Evolutionary conservation across 1,139 yeast species (phyloP).

Genomic region (Yarrowia galli): DNA sequence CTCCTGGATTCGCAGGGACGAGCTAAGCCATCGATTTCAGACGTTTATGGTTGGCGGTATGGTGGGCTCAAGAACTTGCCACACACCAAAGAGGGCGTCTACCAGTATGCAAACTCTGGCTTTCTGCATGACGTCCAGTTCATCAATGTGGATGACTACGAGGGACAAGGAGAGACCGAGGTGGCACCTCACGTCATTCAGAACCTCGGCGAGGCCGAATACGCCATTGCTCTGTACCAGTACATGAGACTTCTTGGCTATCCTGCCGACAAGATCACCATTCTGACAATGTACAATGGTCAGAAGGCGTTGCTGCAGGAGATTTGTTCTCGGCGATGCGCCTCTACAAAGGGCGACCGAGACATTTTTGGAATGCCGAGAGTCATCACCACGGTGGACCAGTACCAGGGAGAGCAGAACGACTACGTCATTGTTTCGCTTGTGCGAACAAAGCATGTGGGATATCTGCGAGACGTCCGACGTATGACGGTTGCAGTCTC

Average conservation of each 20-base stretch:
- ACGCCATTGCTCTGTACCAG: slow-evolving; percentile 57
- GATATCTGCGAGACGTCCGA: slow-evolving; percentile 46
- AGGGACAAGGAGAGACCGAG: slow-evolving; percentile 49
- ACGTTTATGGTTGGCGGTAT: slow-evolving; percentile 46
- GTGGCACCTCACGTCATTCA: slow-evolving; percentile 49
- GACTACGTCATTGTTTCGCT: slow-evolving; percentile 51
- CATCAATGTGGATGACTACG: slow-evolving; percentile 51
- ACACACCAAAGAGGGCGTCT: slow-evolving; percentile 39
- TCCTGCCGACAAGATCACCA: slow-evolving; percentile 53
- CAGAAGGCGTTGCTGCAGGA: slow-evolving; percentile 51
- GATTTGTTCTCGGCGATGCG: slow-evolving; percentile 46
- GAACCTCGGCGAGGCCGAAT: slow-evolving; percentile 64
- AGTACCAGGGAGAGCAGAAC: slow-evolving; percentile 47
- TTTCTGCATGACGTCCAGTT: slow-evolving; percentile 53
- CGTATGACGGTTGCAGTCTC: slow-evolving; percentile 49
- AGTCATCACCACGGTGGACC: slow-evolving; percentile 47
- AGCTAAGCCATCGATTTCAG: slow-evolving; percentile 47
- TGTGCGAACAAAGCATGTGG: slow-evolving; percentile 45
- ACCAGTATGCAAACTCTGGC: slow-evolving; percentile 54
- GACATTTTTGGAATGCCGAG: slow-evolving; percentile 49
- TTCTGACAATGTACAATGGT: slow-evolving; percentile 55
- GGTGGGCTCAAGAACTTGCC: slow-evolving; percentile 41
- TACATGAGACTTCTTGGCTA: slow-evolving; percentile 60
- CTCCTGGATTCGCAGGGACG: slow-evolving; percentile 47
- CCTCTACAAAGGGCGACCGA: slow-evolving; percentile 39